phyloP scores from a whole-genome alignment of 805 yeast genomes.

The Saccharomycopsis vini region DNA sequence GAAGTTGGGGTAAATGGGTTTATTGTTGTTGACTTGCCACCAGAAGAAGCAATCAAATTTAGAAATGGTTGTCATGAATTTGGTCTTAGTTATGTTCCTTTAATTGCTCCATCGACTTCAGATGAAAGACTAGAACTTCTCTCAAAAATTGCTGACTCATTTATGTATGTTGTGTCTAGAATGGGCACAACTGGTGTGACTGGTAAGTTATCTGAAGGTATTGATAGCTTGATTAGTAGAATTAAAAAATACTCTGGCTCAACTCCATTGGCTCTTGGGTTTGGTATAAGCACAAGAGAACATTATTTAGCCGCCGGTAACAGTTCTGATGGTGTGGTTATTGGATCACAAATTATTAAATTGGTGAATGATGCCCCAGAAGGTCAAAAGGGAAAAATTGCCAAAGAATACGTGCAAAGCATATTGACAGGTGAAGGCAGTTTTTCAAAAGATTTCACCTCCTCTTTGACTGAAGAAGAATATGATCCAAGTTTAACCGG shows the following conservation, averaged over 20 bases:
- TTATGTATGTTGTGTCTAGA: conserved; percentile 90
- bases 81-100: conserved; percentile 80
- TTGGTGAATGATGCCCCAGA: conserved; percentile 54
- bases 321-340: conserved; percentile 89
- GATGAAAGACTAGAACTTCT: conserved; percentile 75
- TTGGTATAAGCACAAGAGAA: conserved; percentile 91
- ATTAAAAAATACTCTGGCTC: conserved; percentile 71
- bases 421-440: conserved; percentile 53
- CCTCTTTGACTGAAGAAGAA: conserved; percentile 20
- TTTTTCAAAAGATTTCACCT: conserved; percentile 20
- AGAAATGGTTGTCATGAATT: conserved; percentile 59
- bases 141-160: conserved; percentile 85
- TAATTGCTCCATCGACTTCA: conserved; percentile 95
- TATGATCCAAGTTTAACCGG: conserved; percentile 20
- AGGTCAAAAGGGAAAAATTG: conserved; percentile 49
- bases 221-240: conserved; percentile 59
- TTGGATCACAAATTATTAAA: conserved; percentile 79
- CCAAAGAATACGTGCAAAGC: conserved; percentile 56
- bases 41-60: conserved; percentile 90
- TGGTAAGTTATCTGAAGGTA: conserved; percentile 50
- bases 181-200: conserved; percentile 98
- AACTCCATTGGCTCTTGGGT: conserved; percentile 90
- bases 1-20: conserved; percentile 92
- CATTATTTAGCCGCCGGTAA: conserved; percentile 75
- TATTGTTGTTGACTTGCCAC: conserved; percentile 92